Percentiles rank a stretch among this genome's conserved stretches.
phyloP scores from a whole-genome alignment of 2,329 filamentous ascomycete species.

The Epichloe typhina region DNA sequence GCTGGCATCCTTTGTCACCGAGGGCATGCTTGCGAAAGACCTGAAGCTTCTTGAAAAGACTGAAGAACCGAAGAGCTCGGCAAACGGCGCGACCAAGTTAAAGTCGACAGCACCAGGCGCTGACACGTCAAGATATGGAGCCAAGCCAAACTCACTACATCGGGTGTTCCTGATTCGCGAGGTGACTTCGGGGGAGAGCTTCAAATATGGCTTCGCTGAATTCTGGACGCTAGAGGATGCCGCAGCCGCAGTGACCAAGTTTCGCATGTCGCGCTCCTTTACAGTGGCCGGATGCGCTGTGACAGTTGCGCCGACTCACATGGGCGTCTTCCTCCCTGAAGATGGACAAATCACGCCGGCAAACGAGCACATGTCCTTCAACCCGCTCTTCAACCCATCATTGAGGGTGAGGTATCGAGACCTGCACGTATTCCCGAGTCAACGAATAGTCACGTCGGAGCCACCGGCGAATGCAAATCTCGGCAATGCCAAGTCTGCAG shows the following conservation, averaged over 20 bases:
- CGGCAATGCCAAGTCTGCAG: constrained; percentile 8
- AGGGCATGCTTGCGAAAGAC: constrained; percentile 59
- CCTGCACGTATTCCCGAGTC: constrained; percentile 55
- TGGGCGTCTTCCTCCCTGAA: constrained; percentile 72
- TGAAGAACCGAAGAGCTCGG: constrained; percentile 28
- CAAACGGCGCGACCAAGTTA: constrained; percentile 38
- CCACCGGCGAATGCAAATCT: constrained; percentile 25
- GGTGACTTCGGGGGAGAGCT: constrained; percentile 58
- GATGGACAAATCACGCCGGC: constrained; percentile 42
- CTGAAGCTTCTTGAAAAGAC: constrained; percentile 61
- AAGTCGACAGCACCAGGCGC: constrained; percentile 44
- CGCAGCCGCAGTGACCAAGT: constrained; percentile 58
- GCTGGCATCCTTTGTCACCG: constrained; percentile 55
- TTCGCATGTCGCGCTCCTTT: constrained; percentile 59
- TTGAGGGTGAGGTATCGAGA: constrained; percentile 67
- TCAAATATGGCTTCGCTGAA: constrained; percentile 75
- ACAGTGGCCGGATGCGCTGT: constrained; percentile 65
- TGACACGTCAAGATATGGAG: constrained; percentile 50
- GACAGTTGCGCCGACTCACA: constrained; percentile 61
- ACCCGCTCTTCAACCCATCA: constrained; percentile 53
- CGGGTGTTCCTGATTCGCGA: constrained; percentile 69
- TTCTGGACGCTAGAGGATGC: constrained; percentile 68
- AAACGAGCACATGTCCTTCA: constrained; percentile 53
- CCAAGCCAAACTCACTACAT: constrained; percentile 59
- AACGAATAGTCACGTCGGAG: constrained; percentile 43